Base-by-base conservation (phyloP, 148 eudicot species). In the Rhododendron ovatum region DNA sequence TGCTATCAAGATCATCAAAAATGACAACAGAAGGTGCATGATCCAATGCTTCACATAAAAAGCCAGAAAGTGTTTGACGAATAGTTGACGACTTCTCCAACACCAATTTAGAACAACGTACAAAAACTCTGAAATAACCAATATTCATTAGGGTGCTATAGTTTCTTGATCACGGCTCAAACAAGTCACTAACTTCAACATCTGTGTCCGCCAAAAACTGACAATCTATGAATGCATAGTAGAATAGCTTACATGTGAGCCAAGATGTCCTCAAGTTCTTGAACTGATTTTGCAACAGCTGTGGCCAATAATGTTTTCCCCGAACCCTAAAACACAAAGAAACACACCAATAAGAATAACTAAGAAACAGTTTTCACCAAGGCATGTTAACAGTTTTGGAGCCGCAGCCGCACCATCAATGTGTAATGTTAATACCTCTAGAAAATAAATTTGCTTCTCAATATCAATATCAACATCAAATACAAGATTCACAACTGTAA, bases 1-100 rank as follows among this genome's bases (percentile, higher is more conserved):
- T 90, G 89, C 96, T 94, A 88, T 98, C 99, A 53, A 98, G 93
- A 92, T 98, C 99, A 87, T 98, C 99, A 79, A 98, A 88, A 76
- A 98, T 84, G 84, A 98, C 82, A 87, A 98, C 87, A 85, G 99
- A 95, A 45, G 99, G 99, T 48, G 96, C 95, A 89, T 93, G 96
- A 92, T 94, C 94, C 86, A 98, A 88, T 82, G 99, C 98, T 88
- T 98, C 98, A 77, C 98, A 89, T 75, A 98, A 78, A 91, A 87
- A 90, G 87, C 93, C 92, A 86, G 93, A 91, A 87, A 98, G 90
- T 74, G 87, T 85, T 88, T 94, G 94, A 81, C 92, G 98, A 80
- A 98, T 89, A 55, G 94, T 90, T 59, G 91, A 74, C 79, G 91
- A 89, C 89, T 95, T 98, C 88, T 95, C 96, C 51, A 89, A 88